Evolutionary conservation across 1,139 yeast genomes (phyloP), one percentile per base, ranked within the genome.

Genomic region (Taphrina communis): DNA sequence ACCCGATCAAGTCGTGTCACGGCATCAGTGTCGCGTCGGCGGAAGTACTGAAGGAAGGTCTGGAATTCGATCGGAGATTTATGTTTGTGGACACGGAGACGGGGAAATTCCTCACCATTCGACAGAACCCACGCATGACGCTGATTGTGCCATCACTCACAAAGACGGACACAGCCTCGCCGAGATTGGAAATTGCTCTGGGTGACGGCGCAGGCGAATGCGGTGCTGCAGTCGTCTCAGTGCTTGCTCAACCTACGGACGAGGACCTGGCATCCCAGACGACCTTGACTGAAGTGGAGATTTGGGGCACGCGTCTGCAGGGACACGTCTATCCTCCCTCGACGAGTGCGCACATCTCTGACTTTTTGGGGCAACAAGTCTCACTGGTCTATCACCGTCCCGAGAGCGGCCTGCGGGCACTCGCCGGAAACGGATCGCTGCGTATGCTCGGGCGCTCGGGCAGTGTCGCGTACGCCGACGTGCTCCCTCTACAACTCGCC

Each of bases 1-100:
- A 65, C 35, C 68, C 68, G 4, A 65, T 65, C 46, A 65, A 65
- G 42, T 65, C 68, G 5, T 65, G 68, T 41, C 53, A 53, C 12
- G 68, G 68, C 19, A 57, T 57, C 12, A 51, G 56, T 12, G 56
- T 65, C 21, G 12, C 21, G 2, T 55, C 63, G 19, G 50, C 63
- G 17, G 42, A 39, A 21, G 9, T 65, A 1, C 25, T 51, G 11
- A 59, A 39, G 31, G 63, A 65, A 38, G 68, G 68, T 3, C 63
- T 65, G 31, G 61, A 63, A n/a, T 44, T 44, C 19, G 67, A 63
- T 38, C 36, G 67, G 5, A 55, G 67, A 42, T 63, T 56, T 48
- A 44, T 53, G 42, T 55, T 63, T 31, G 36, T 63, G 36, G 55
- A 63, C 39, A 21, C 60, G 31, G 56, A 42, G 38, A 63, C 55